Conservation (phyloP, 495 filamentous ascomycete species). For the Amphirosellinia nigrospora region DNA sequence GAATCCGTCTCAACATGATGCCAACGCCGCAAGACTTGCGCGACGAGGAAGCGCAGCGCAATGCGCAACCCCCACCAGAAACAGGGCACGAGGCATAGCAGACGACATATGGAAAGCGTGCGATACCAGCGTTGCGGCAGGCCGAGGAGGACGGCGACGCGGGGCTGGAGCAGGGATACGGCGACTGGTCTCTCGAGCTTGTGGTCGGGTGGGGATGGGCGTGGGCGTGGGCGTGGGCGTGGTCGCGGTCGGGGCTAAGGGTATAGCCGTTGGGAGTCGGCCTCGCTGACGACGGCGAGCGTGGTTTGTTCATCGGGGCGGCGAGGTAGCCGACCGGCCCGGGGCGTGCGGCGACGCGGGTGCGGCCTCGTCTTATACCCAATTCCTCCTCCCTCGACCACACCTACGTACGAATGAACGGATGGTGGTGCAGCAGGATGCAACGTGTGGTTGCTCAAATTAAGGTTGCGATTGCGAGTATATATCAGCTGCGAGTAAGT, state of each 20-base stretch:
- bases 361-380: slow-evolving; percentile 10
- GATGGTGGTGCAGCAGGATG: not conserved
- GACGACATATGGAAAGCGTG: slow-evolving; percentile 52
- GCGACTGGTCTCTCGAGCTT: slow-evolving; percentile 30
- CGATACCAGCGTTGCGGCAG: slow-evolving; percentile 54
- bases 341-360: slow-evolving; percentile 17
- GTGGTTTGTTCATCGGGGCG: slow-evolving; percentile 21
- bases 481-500: not conserved
- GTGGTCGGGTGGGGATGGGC: slow-evolving; percentile 23
- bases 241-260: not conserved
- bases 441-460: slow-evolving; percentile 1
- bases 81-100: slow-evolving; percentile 51
- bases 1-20: slow-evolving; percentile 31
- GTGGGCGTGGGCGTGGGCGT: not conserved
- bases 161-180: slow-evolving; percentile 58
- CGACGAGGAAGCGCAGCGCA: slow-evolving; percentile 52
- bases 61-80: slow-evolving; percentile 52
- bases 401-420: slow-evolving; percentile 11
- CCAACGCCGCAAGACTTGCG: slow-evolving; percentile 33
- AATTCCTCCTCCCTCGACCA: slow-evolving; percentile 8
- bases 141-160: slow-evolving; percentile 56
- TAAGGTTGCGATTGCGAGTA: not conserved
- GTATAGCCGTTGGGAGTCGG: slow-evolving; percentile 6
- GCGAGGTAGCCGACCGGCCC: slow-evolving; percentile 10
- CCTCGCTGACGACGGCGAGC: slow-evolving; percentile 20